A percentile compares a stretch with the other conserved stretches of the same genome.
phyloP scores from a whole-genome alignment of 441 rosid genomes.

The Corymbia citriodora region DNA sequence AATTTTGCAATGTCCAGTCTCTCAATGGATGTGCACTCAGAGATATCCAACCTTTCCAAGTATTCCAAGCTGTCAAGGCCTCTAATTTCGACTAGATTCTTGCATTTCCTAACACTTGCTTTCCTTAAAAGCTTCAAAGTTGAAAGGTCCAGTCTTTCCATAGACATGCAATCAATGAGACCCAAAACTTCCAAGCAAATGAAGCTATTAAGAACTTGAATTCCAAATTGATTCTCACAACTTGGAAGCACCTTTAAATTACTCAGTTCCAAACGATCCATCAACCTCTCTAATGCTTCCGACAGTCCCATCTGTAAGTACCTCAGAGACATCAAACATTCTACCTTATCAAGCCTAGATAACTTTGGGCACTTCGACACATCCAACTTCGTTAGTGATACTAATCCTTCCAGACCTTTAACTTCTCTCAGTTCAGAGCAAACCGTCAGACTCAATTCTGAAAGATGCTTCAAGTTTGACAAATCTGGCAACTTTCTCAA shows the following conservation, averaged over 20 bases:
- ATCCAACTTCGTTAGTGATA: background rate
- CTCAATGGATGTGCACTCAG: background rate
- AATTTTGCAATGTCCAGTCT: background rate
- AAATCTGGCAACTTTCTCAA: background rate
- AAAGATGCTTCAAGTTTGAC: background rate
- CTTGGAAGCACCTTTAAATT: background rate
- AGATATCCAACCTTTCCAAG: background rate
- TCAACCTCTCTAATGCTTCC: background rate
- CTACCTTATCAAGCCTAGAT: background rate
- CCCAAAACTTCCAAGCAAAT: background rate
- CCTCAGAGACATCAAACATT: background rate
- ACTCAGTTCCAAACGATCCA: background rate
- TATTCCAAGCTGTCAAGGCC: background rate
- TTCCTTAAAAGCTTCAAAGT: background rate
- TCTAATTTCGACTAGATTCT: background rate
- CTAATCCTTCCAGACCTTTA: background rate
- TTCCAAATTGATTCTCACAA: background rate
- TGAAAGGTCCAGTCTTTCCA: background rate
- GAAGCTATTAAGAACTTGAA: background rate
- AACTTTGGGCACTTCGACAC: background rate
- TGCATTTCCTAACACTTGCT: background rate
- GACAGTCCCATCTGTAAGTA: rapidly evolving
- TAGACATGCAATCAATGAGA: background rate
- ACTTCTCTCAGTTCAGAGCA: background rate
- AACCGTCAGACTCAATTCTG: background rate